A percentile compares a stretch with the other conserved stretches of the same genome.
Evolutionary conservation across 371 early-diverging fungal species (phyloP).

Genomic region (Rhizopus stolonifer): DNA sequence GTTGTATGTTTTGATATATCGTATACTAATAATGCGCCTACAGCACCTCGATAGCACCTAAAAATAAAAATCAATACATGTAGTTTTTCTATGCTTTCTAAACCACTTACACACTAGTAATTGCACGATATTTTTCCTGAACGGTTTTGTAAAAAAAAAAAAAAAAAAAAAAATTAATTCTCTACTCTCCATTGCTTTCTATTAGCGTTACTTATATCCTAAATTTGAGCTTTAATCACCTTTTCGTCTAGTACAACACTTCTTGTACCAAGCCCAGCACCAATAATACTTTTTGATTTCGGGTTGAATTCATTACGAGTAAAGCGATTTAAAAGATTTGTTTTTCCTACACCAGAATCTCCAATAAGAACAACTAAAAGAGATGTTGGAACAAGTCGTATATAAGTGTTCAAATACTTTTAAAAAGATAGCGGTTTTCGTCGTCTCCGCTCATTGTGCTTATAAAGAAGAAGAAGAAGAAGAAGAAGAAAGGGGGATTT

Average conservation of each 20-base stretch:
- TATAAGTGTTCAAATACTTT: too few relatives aligned
- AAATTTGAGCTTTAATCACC: conserved; percentile 79
- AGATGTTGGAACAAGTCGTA: too few relatives aligned
- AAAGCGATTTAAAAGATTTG: conserved; percentile 93
- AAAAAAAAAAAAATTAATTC: too few relatives aligned
- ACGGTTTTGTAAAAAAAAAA: too few relatives aligned
- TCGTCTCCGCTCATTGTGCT: too few relatives aligned
- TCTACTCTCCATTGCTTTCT: too few relatives aligned
- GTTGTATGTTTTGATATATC: conserved; percentile 96
- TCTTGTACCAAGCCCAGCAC: conserved; percentile 1
- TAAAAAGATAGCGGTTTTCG: too few relatives aligned
- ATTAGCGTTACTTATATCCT: conserved; percentile 95
- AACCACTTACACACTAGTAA: conserved; percentile 62
- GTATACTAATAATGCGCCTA: conserved; percentile 45
- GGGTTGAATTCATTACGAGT: conserved; percentile 46
- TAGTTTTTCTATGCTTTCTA: too few relatives aligned
- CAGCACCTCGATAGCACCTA: conserved; percentile 52
- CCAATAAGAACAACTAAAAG: too few relatives aligned
- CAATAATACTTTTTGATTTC: conserved; percentile 24
- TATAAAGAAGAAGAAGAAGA: too few relatives aligned
- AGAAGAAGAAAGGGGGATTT: too few relatives aligned
- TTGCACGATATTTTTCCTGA: conserved; percentile 78
- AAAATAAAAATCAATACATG: too few relatives aligned
- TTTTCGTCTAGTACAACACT: conserved; percentile 23
- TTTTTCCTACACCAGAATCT: conserved; percentile 91